These are phyloP conservation scores for Choiromyces venosus DNA, from an alignment of 495 filamentous ascomycete species.

Conservation along the genomic window DNA sequence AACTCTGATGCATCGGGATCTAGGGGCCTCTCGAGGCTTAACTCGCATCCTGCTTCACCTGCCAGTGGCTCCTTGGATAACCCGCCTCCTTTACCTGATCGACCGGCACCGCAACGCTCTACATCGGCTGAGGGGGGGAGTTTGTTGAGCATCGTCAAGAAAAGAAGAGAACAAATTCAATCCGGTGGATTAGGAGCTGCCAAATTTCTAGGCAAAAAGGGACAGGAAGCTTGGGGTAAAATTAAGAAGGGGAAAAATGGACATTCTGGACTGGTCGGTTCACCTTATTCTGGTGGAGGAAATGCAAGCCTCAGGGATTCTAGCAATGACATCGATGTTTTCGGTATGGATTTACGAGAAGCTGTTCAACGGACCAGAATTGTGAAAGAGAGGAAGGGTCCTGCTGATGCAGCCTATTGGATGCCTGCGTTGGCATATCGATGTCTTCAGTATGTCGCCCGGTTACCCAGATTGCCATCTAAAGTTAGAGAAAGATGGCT, in stretches of 20 bases:
- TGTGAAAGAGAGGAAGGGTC: constrained; percentile 37
- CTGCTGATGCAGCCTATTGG: constrained; percentile 40
- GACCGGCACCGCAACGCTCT: constrained; percentile 36
- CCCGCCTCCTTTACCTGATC: constrained; percentile 28
- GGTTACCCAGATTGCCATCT: neutral
- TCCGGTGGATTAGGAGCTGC: constrained; percentile 37
- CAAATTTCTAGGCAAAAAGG: constrained; percentile 40
- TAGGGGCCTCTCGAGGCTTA: constrained; percentile 17
- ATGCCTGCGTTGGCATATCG: constrained; percentile 42
- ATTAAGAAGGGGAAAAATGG: constrained; percentile 37
- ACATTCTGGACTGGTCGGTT: constrained; percentile 20
- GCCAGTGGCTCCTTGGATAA: constrained; percentile 16
- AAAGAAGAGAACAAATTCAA: constrained; percentile 36
- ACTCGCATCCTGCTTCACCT: constrained; percentile 36
- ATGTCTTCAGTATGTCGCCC: constrained; percentile 40
- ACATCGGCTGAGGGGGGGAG: constrained; percentile 37
- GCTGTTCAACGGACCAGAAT: constrained; percentile 38
- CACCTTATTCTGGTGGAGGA: constrained; percentile 15
- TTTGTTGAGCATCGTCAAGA: constrained; percentile 40
- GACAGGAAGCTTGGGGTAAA: constrained; percentile 40
- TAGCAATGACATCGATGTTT: constrained; percentile 42
- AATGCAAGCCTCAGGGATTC: constrained; percentile 26
- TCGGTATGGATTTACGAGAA: constrained; percentile 40
- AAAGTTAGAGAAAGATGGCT: constrained; percentile 11
- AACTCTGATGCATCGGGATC: constrained; percentile 23